Evolutionary conservation across 2,329 filamentous ascomycete genomes (phyloP).

Genomic region (Dendrostoma leiphaemia): DNA sequence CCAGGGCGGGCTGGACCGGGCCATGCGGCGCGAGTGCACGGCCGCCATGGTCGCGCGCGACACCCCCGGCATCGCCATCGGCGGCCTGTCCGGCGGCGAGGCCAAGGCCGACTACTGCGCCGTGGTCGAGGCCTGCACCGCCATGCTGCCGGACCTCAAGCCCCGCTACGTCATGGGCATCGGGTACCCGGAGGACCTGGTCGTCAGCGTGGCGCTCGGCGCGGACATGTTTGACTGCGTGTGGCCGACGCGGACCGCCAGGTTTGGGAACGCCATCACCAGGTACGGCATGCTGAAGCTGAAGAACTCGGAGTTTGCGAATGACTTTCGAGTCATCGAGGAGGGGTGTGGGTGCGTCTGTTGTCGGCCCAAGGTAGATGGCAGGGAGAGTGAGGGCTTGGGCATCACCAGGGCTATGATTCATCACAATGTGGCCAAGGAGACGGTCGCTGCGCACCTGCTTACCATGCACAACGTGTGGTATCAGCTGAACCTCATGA

Average conservation of each 20-base stretch:
- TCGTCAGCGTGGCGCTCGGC: slow-evolving; percentile 89
- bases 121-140: slow-evolving; percentile 85
- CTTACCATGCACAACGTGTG: slow-evolving; percentile 95
- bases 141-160: slow-evolving; percentile 80
- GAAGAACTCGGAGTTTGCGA: slow-evolving; percentile 69
- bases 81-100: slow-evolving; percentile 90
- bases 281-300: slow-evolving; percentile 79
- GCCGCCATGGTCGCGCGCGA: slow-evolving; percentile 82
- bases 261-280: slow-evolving; percentile 94
- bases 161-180: slow-evolving; percentile 99
- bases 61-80: slow-evolving; percentile 95
- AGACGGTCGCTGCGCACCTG: slow-evolving; percentile 83
- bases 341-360: slow-evolving; percentile 77
- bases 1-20: slow-evolving; percentile 87
- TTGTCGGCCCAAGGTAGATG: slow-evolving; percentile 65
- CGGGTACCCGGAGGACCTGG: slow-evolving; percentile 91
- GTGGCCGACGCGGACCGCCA: slow-evolving; percentile 93
- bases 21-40: slow-evolving; percentile 81
- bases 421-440: slow-evolving; percentile 88
- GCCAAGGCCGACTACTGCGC: slow-evolving; percentile 90
- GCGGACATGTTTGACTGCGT: slow-evolving; percentile 99
- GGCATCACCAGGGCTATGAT: slow-evolving; percentile 87
- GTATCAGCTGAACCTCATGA: slow-evolving; percentile 86
- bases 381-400: slow-evolving; percentile 50
- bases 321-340: slow-evolving; percentile 83